Base-by-base conservation (phyloP, 306 rosid species). In the Albizia julibrissin region DNA sequence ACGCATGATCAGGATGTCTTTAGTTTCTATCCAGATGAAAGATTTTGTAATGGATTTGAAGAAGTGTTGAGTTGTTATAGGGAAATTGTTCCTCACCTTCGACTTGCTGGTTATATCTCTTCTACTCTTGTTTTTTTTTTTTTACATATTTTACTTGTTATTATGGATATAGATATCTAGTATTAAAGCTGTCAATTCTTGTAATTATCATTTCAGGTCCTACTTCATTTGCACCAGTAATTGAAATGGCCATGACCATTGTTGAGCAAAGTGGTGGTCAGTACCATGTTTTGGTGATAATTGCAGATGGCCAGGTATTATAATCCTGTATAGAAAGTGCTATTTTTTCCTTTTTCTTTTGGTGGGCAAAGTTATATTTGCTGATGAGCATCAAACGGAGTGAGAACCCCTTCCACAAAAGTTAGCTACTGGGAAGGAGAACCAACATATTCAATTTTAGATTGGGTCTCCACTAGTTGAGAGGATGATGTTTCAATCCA, bases 241-340 rank as follows among this genome's bases (percentile, higher is more conserved):
- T 95, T 87, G 98, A 91, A 89, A 93, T 89, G 98, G 98, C 97
- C 80, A 89, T 89, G 95, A 91, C 97, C 50, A 95, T 95, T 8
- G 98, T 95, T 62, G 94, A 86, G 91, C 92, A 95, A 87, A 95
- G 97, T 79, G 91, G 87, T 69, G 97, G 98, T 67, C 98, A 95
- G 64, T 93, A 93, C 83, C 90, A 87, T 84, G 90, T 87, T 79
- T 82, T 87, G 83, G 86, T 87, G 72, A 87, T 87, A 82, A 83
- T 95, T 85, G 98, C 98, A 21, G 98, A 95, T 86, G 98, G 98
- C 82, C 98, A 95, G 97, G 98, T 95, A 89, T 47, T 71, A 67
- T 89, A 37, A 73, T 83, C 64, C 52, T 64, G 42, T 19, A 64
- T 64, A 5, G 5, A 14, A 8, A 13, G 8, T 12, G 69, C 27